A percentile compares a stretch with the other conserved stretches of the same genome.
phyloP scores from a whole-genome alignment of 306 rosid genomes.

The Rosa chinensis region DNA sequence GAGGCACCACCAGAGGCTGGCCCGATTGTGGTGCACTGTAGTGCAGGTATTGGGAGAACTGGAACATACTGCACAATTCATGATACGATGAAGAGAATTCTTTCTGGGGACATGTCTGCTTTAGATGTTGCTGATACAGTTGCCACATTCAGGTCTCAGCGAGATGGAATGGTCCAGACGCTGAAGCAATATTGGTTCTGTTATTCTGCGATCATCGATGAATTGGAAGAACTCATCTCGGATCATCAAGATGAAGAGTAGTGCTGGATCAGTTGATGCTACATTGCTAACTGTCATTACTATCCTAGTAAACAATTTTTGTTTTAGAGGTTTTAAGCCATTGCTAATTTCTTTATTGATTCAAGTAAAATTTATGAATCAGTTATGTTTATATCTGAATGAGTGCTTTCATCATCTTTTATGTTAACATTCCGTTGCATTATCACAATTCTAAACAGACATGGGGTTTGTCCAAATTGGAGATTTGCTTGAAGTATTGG shows the following conservation, averaged over 20 bases:
- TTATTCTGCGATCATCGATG: conserved; percentile 57
- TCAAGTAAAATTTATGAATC: neutral
- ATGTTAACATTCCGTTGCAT: neutral
- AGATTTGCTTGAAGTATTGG: too few species aligned
- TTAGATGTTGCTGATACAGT: conserved; percentile 67
- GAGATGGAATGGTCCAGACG: conserved; percentile 96
- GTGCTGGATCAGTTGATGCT: neutral
- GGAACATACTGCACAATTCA: conserved; percentile 93
- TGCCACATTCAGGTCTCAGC: conserved; percentile 77
- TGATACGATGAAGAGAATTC: conserved; percentile 87
- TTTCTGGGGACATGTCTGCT: conserved; percentile 86
- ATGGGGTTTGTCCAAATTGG: neutral
- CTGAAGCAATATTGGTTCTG: conserved; percentile 65
- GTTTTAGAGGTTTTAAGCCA: neutral
- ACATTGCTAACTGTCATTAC: neutral
- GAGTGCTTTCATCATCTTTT: neutral
- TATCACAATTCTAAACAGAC: neutral
- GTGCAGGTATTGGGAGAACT: conserved; percentile 99
- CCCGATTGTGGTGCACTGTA: conserved; percentile 93
- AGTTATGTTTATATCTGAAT: neutral
- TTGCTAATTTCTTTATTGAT: neutral
- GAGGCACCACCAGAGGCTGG: conserved; percentile 62
- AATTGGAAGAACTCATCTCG: conserved; percentile 68
- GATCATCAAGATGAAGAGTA: conserved; percentile 15
- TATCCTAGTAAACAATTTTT: neutral